A percentile compares a stretch with the other conserved stretches of the same genome.
phyloP scores from a whole-genome alignment of 768 basidiomycete genomes.

The Dictyophora rubrovolvata region DNA sequence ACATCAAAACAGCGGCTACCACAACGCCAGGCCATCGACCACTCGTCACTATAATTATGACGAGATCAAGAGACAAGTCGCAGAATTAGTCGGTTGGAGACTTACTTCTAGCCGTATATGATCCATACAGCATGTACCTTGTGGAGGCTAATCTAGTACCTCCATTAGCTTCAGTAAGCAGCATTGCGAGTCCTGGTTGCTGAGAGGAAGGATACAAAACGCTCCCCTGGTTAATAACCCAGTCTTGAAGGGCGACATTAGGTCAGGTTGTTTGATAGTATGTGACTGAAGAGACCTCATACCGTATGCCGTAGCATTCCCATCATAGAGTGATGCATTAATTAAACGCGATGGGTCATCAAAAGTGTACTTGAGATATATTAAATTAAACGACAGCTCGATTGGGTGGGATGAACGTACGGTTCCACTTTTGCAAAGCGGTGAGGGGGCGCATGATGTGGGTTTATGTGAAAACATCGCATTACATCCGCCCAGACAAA shows the following conservation, averaged over 20 bases:
- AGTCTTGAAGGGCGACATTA: constrained; percentile 34
- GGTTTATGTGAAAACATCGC: constrained; percentile 57
- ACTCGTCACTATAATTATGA: constrained; percentile 48
- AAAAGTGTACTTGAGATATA: constrained; percentile 42
- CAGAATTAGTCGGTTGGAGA: background rate
- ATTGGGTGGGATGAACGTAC: constrained; percentile 26
- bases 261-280: background rate
- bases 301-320: constrained; percentile 66
- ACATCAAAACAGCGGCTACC: constrained; percentile 79
- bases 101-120: constrained; percentile 52
- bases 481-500: constrained; percentile 82
- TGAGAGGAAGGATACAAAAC: constrained; percentile 53
- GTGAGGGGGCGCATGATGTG: constrained; percentile 59
- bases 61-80: background rate
- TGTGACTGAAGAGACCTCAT: constrained; percentile 3
- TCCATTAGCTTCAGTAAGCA: constrained; percentile 58
- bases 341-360: constrained; percentile 51
- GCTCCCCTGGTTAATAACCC: constrained; percentile 58
- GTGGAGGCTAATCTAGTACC: constrained; percentile 76
- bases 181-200: constrained; percentile 56
- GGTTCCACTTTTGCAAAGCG: constrained; percentile 55
- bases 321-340: constrained; percentile 59
- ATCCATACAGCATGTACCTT: constrained; percentile 74
- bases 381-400: constrained; percentile 12
- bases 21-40: constrained; percentile 75